A percentile compares a stretch with the other conserved stretches of the same genome.
phyloP scores from a whole-genome alignment of 148 eudicot genomes.

The Diospyros lotus region DNA sequence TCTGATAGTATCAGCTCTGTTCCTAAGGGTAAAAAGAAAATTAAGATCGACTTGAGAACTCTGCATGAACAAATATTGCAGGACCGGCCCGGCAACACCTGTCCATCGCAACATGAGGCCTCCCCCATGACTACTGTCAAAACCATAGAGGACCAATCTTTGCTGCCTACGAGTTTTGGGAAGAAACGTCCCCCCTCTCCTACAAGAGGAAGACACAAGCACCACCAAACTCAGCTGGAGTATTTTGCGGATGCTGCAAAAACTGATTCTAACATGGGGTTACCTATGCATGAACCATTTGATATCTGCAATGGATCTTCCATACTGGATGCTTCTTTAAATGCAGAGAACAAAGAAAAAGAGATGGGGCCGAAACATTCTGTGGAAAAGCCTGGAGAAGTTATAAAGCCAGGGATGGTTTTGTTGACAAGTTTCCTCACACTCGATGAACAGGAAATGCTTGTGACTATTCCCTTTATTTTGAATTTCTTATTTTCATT shows the following conservation, averaged over 20 bases:
- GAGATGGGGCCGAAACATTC: not conserved
- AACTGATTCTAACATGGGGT: constrained; percentile 6
- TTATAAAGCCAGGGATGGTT: constrained; percentile 64
- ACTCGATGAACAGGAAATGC: constrained; percentile 41
- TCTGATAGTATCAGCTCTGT: not conserved
- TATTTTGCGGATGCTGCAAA: constrained; percentile 7
- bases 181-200: constrained; percentile 22
- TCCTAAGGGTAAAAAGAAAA: constrained; percentile 16
- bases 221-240: not conserved
- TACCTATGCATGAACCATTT: constrained; percentile 22
- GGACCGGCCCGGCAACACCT: not conserved
- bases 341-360: constrained; percentile 8
- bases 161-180: constrained; percentile 37
- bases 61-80: not conserved
- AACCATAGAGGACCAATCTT: constrained; percentile 5
- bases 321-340: not conserved
- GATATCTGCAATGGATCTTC: constrained; percentile 32
- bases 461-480: not conserved
- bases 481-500: not conserved
- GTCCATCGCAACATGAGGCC: constrained; percentile 2
- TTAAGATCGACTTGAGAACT: constrained; percentile 17
- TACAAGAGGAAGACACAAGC: constrained; percentile 1
- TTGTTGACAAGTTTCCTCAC: constrained; percentile 42
- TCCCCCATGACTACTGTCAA: not conserved
- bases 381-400: constrained; percentile 7